Percentiles rank a stretch among this genome's conserved stretches.
Evolutionary conservation across 2,329 filamentous ascomycete genomes (phyloP).

Genomic region (Diplodia scrobiculata): DNA sequence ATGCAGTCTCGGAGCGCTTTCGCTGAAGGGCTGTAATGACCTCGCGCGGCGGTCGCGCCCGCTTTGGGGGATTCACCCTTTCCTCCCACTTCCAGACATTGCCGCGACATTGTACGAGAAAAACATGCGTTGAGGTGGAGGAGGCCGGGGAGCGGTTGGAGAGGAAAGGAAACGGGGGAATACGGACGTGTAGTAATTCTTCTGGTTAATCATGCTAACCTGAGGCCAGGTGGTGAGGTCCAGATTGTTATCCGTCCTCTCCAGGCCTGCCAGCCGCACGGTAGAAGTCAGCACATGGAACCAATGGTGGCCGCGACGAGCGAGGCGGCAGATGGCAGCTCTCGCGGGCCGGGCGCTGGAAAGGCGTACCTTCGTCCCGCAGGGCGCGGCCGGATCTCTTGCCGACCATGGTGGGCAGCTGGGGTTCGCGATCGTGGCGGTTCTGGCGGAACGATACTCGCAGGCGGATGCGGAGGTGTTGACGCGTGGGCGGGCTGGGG

Average conservation of each 20-base stretch:
- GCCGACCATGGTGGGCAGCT: slow-evolving; percentile 57
- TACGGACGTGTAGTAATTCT: slow-evolving; percentile 95
- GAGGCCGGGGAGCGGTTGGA: neutral
- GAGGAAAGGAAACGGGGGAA: neutral
- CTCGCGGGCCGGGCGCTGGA: slow-evolving; percentile 17
- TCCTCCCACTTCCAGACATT: neutral
- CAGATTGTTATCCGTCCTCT: slow-evolving; percentile 98
- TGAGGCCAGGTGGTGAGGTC: slow-evolving; percentile 92
- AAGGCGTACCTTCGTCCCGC: slow-evolving; percentile 58
- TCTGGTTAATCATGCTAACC: slow-evolving; percentile 93
- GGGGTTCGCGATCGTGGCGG: neutral
- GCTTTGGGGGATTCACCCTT: neutral
- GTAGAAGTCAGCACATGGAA: slow-evolving; percentile 8
- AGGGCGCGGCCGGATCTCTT: slow-evolving; percentile 67
- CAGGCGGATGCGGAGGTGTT: neutral
- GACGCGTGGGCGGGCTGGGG: neutral
- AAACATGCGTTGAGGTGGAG: neutral
- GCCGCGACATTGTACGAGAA: neutral
- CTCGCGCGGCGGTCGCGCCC: neutral
- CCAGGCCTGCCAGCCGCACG: slow-evolving; percentile 66
- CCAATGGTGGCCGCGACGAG: neutral
- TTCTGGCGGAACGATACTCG: neutral
- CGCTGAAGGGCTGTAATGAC: neutral
- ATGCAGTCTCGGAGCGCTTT: neutral
- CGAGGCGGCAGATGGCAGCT: slow-evolving; percentile 1